Evolutionary conservation across 2,329 filamentous ascomycete genomes (phyloP).

Genomic region (Diaporthe citri): DNA sequence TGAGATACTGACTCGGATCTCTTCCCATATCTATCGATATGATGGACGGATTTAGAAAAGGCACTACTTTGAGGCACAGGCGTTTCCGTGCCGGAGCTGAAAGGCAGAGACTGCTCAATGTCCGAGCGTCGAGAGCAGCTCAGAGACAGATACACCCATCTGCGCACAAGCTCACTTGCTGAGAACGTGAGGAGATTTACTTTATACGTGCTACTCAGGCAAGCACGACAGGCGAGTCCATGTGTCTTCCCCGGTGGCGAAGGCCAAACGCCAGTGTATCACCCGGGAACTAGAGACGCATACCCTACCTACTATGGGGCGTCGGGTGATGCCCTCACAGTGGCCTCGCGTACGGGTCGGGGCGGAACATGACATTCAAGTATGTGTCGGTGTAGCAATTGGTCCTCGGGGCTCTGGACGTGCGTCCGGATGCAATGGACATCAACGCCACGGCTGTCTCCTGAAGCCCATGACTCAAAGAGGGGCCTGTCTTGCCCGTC

Average conservation of each 20-base stretch:
- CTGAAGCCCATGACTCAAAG: background rate
- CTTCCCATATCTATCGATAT: too few species aligned
- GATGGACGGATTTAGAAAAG: background rate
- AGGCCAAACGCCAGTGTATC: background rate
- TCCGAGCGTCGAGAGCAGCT: background rate
- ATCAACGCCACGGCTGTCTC: background rate
- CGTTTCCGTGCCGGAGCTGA: too few species aligned
- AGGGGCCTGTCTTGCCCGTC: background rate
- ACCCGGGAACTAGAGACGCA: background rate
- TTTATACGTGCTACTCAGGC: background rate
- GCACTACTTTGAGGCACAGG: background rate
- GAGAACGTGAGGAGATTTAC: too few species aligned
- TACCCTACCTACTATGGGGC: background rate
- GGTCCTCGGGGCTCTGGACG: background rate
- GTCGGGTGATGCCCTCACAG: background rate
- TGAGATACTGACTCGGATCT: too few species aligned
- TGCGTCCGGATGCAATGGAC: background rate
- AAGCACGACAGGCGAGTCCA: background rate
- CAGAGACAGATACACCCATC: background rate
- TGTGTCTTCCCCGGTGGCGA: background rate
- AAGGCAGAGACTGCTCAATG: background rate
- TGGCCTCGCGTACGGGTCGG: background rate
- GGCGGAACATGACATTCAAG: background rate
- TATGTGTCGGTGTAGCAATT: constrained; percentile 4
- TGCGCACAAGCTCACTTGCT: too few species aligned